Conservation (phyloP, 495 filamentous ascomycete species). For the Bombardia bombarda region DNA sequence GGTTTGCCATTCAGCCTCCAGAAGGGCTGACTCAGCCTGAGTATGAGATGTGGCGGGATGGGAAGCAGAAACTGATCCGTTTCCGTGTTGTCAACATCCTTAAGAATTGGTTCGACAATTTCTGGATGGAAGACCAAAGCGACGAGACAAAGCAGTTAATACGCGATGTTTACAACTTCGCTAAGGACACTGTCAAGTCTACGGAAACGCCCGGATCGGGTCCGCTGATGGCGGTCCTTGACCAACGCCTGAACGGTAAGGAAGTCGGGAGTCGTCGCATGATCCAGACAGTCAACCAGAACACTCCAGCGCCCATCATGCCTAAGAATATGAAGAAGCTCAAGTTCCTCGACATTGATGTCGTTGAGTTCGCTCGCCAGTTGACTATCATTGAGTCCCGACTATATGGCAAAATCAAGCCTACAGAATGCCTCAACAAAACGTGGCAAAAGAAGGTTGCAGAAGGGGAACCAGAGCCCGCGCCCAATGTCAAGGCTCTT, state of each 20-base stretch:
- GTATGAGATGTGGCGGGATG: slow-evolving; percentile 80
- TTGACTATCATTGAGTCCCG: slow-evolving; percentile 94
- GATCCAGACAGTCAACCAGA: slow-evolving; percentile 71
- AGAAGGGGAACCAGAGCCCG: slow-evolving; percentile 77
- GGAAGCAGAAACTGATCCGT: slow-evolving; percentile 90
- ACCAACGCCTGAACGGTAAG: slow-evolving; percentile 78
- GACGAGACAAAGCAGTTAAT: slow-evolving; percentile 78
- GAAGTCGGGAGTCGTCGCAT: slow-evolving; percentile 81
- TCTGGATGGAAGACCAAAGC: slow-evolving; percentile 93
- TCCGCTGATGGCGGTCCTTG: slow-evolving; percentile 72
- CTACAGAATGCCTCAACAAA: slow-evolving; percentile 94
- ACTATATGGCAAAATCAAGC: slow-evolving; percentile 89
- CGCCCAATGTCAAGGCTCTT: slow-evolving; percentile 87
- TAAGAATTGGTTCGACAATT: slow-evolving; percentile 96
- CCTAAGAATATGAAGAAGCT: slow-evolving; percentile 99
- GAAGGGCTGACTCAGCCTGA: slow-evolving; percentile 66
- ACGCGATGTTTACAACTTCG: slow-evolving; percentile 81
- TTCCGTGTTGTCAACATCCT: slow-evolving; percentile 95
- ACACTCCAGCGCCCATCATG: slow-evolving; percentile 79
- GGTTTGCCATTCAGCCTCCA: slow-evolving; percentile 92
- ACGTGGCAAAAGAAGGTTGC: slow-evolving; percentile 93
- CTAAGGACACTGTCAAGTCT: slow-evolving; percentile 82
- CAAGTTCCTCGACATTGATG: slow-evolving; percentile 96
- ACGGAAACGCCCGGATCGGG: slow-evolving; percentile 83
- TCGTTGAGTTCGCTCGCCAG: slow-evolving; percentile 90